phyloP scores from a whole-genome alignment of 2,329 filamentous ascomycete genomes.

The Alternaria hordeiaustralica region DNA sequence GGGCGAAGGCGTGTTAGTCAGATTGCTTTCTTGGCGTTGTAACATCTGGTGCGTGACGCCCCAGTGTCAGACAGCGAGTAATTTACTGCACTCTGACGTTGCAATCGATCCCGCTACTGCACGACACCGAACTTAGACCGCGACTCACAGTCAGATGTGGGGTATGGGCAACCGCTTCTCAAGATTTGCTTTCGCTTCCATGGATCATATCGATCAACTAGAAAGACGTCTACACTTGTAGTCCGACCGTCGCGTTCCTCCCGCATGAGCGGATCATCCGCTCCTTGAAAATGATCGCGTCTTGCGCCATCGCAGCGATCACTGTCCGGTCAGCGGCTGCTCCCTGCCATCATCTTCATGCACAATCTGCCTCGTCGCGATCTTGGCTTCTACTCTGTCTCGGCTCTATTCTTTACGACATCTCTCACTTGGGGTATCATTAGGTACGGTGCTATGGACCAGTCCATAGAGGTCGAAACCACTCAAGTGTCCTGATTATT shows the following conservation, averaged over 20 bases:
- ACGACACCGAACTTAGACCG: neutral
- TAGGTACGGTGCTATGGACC: neutral
- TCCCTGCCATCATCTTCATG: constrained; percentile 1
- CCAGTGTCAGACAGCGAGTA: neutral
- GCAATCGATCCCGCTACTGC: constrained; percentile 9
- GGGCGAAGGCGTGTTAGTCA: neutral
- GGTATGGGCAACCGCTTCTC: neutral
- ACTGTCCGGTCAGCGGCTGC: constrained; percentile 1
- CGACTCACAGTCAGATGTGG: neutral
- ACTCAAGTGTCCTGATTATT: neutral
- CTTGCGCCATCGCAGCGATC: constrained; percentile 12
- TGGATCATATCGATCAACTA: neutral
- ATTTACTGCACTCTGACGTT: neutral
- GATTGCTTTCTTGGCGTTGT: neutral
- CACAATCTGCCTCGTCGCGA: neutral
- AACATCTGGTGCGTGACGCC: neutral
- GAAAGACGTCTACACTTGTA: neutral
- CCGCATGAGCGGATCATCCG: constrained; percentile 4
- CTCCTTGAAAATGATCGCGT: constrained; percentile 3
- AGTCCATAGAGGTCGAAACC: neutral
- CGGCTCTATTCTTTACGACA: neutral
- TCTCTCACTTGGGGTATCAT: neutral
- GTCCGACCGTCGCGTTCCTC: constrained; percentile 2
- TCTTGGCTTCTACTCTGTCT: constrained; percentile 15
- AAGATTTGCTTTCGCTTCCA: neutral